These are phyloP conservation scores for Chalciporus piperatoides DNA, from an alignment of 1,284 basidiomycete species.

Conservation along the genomic window DNA sequence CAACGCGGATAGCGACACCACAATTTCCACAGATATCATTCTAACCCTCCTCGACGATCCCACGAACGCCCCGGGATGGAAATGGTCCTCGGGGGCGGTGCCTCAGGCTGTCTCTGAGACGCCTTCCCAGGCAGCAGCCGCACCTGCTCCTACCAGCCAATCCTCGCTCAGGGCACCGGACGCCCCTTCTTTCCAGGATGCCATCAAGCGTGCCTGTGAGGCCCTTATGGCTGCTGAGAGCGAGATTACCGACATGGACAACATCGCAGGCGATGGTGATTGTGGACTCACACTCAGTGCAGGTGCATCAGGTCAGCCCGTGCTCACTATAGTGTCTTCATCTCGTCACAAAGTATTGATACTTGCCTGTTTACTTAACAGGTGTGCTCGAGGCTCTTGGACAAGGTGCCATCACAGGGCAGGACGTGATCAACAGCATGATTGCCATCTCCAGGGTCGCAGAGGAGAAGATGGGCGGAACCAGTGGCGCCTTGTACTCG, in stretches of 20 bases:
- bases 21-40: conserved; percentile 47
- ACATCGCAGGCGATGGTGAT: conserved; percentile 71
- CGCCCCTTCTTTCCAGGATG: conserved; percentile 48
- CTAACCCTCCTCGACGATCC: conserved; percentile 77
- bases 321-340: conserved; percentile 30
- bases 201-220: conserved; percentile 63
- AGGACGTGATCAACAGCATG: conserved; percentile 57
- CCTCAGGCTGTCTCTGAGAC: conserved; percentile 32
- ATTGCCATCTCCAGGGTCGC: conserved; percentile 71
- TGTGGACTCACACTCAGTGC: conserved; percentile 86
- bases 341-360: neutral
- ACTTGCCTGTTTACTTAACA: neutral
- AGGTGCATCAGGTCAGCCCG: conserved; percentile 46
- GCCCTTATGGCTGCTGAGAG: conserved; percentile 76
- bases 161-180: conserved; percentile 40
- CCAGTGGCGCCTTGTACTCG: conserved; percentile 90
- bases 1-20: conserved; percentile 33
- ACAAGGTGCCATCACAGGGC: conserved; percentile 38
- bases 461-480: conserved; percentile 90
- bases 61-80: conserved; percentile 80
- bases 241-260: conserved; percentile 88
- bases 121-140: conserved; percentile 14
- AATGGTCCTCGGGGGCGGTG: conserved; percentile 52
- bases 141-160: conserved; percentile 16
- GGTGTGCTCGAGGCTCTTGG: conserved; percentile 45